Conservation (phyloP, 176 grass and related monocot genomes). For the Lolium rigidum region DNA sequence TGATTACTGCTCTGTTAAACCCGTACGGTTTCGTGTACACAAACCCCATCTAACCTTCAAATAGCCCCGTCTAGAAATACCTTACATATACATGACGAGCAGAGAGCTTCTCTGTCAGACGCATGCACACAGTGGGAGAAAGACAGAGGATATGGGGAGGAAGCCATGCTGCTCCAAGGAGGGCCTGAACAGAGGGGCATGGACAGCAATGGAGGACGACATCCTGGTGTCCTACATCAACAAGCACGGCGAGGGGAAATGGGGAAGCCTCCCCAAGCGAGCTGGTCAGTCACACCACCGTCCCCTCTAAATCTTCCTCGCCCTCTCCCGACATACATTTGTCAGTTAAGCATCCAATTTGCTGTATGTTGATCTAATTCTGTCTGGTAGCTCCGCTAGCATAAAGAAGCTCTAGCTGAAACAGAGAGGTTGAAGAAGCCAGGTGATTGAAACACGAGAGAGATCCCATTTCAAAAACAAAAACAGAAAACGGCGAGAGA, state of each 20-base stretch:
- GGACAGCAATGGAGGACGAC: conserved; percentile 60
- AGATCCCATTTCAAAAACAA: no score
- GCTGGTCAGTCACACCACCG: conserved; percentile 39
- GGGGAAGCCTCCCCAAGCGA: conserved; percentile 57
- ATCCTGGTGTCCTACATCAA: conserved; percentile 55
- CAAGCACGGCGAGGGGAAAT: conserved; percentile 58
- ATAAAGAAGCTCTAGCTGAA: background rate
- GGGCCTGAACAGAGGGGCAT: conserved; percentile 68
- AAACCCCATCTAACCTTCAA: conserved; percentile 19
- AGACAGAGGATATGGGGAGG: conserved; percentile 49
- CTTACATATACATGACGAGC: background rate
- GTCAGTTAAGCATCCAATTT: background rate
- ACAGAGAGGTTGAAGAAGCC: conserved; percentile 4
- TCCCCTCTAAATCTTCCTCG: background rate
- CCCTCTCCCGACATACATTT: background rate
- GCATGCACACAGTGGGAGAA: background rate
- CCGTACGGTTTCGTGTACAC: background rate
- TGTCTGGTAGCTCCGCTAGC: background rate
- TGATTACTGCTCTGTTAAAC: background rate
- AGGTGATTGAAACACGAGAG: background rate
- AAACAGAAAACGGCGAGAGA: background rate
- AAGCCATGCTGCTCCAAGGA: conserved; percentile 57
- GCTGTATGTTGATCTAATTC: background rate
- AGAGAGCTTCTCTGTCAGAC: background rate
- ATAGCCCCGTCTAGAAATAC: background rate